These are phyloP conservation scores for Fusarium tuaranense DNA, from an alignment of 2,329 filamentous ascomycete genomes.

Conservation along the genomic window DNA sequence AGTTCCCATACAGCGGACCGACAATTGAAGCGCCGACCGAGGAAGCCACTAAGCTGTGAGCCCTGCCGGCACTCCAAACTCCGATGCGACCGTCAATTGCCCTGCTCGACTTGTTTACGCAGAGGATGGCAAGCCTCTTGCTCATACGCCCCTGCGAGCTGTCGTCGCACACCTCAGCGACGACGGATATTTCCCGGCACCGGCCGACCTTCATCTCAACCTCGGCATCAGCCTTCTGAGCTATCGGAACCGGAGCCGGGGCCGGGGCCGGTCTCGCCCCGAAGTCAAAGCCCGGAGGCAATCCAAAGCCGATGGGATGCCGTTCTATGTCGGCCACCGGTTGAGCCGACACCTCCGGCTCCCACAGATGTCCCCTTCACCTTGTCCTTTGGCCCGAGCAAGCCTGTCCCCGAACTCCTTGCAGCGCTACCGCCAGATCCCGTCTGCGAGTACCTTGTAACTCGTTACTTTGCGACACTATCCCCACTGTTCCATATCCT, in stretches of 20 bases:
- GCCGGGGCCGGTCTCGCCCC: background rate
- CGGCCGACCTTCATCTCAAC: background rate
- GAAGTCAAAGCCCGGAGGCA: background rate
- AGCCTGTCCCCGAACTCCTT: constrained; percentile 13
- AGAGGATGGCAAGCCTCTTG: constrained; percentile 6
- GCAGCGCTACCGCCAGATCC: constrained; percentile 5
- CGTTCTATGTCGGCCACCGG: background rate
- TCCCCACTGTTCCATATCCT: constrained; percentile 31
- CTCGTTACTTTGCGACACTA: constrained; percentile 21
- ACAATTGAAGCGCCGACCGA: background rate
- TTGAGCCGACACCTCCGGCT: background rate
- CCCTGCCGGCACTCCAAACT: constrained; percentile 28
- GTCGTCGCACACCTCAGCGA: background rate
- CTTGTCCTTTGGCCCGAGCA: constrained; percentile 11
- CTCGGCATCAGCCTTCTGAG: background rate
- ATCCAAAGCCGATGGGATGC: background rate
- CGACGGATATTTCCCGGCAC: background rate
- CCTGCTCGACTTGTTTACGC: constrained; percentile 19
- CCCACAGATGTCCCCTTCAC: background rate
- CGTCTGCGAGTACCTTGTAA: constrained; percentile 24
- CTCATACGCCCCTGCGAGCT: background rate
- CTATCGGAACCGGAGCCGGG: background rate
- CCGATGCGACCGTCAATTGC: constrained; percentile 30
- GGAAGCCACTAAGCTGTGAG: constrained; percentile 29
- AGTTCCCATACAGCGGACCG: background rate